Conservation (phyloP, 305 asterid species). For the Fraxinus sp. region DNA sequence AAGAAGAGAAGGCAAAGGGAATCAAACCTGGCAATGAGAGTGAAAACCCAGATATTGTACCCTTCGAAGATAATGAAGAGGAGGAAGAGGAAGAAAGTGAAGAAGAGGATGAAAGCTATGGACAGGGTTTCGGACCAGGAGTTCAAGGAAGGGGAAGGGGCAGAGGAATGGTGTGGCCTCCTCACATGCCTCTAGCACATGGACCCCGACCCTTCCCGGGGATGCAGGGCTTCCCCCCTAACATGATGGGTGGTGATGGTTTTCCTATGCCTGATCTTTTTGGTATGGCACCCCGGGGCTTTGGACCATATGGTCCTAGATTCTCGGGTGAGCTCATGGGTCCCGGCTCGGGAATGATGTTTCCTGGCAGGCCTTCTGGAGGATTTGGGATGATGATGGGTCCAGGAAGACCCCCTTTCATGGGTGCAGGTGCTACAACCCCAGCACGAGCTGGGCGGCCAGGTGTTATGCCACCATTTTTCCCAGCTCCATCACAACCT, state of each 20-base stretch:
- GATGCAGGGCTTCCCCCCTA: slow-evolving; percentile 66
- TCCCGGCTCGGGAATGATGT: slow-evolving; percentile 69
- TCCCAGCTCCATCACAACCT: slow-evolving; percentile 49
- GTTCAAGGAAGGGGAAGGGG: slow-evolving; percentile 83
- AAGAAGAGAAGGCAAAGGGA: slow-evolving; percentile 87
- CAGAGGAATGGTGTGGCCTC: slow-evolving; percentile 85
- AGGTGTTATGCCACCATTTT: slow-evolving; percentile 45
- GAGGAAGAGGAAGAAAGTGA: slow-evolving; percentile 88
- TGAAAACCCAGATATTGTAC: slow-evolving; percentile 81
- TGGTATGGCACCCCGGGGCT: slow-evolving; percentile 70
- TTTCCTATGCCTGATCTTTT: slow-evolving; percentile 67
- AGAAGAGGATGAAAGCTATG: slow-evolving; percentile 67
- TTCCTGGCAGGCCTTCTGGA: slow-evolving; percentile 65
- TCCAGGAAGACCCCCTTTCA: slow-evolving; percentile 69
- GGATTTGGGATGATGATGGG: slow-evolving; percentile 84
- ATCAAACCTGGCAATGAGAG: slow-evolving; percentile 55
- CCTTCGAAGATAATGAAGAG: slow-evolving; percentile 84
- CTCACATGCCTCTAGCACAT: slow-evolving; percentile 66
- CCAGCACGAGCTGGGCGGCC: slow-evolving; percentile 54
- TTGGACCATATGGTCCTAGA: slow-evolving; percentile 73
- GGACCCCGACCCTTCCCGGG: slow-evolving; percentile 67
- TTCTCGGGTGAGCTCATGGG: slow-evolving; percentile 67
- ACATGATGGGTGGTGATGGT: slow-evolving; percentile 75
- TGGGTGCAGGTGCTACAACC: slow-evolving; percentile 45
- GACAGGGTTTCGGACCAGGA: slow-evolving; percentile 42